Evolutionary conservation across 306 rosid species (phyloP).

Genomic region (Morella rubra): DNA sequence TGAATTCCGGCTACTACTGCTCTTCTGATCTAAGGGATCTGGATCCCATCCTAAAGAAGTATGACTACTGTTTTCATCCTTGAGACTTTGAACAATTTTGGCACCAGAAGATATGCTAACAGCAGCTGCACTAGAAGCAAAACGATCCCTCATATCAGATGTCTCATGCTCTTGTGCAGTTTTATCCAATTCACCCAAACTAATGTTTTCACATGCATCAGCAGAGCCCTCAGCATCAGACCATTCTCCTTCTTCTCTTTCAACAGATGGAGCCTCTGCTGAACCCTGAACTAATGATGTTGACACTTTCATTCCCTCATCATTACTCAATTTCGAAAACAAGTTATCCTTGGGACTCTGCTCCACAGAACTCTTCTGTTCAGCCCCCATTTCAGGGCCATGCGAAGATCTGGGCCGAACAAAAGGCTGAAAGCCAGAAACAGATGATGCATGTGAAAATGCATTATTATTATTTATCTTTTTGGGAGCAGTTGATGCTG

Average conservation of each 20-base stretch:
- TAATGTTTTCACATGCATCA: conserved; percentile 49
- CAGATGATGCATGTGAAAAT: conserved; percentile 83
- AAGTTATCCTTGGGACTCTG: conserved; percentile 34
- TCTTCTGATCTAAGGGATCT: conserved; percentile 48
- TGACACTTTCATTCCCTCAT: conserved; percentile 43
- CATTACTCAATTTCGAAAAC: conserved; percentile 38
- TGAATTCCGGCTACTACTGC: conserved; percentile 46
- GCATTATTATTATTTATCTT: conserved; percentile 68
- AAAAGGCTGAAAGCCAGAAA: conserved; percentile 94
- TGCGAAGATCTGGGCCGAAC: conserved; percentile 52
- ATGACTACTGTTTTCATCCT: conserved; percentile 45
- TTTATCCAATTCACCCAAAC: conserved; percentile 45
- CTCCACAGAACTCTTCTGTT: conserved; percentile 41
- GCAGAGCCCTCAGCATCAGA: conserved; percentile 82
- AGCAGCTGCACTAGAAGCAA: conserved; percentile 37
- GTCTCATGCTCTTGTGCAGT: conserved; percentile 43
- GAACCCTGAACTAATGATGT: conserved; percentile 34
- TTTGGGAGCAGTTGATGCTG: conserved; percentile 48
- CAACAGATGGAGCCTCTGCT: conserved; percentile 45
- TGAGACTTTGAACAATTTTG: conserved; percentile 43
- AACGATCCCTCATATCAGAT: conserved; percentile 36
- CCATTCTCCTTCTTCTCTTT: conserved; percentile 99
- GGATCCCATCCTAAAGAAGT: conserved; percentile 51
- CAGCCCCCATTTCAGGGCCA: conserved; percentile 48
- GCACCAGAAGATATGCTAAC: conserved; percentile 45